A percentile compares a stretch with the other conserved stretches of the same genome.
Conservation (phyloP, 345 rosid species). For the Corymbia maculata region DNA sequence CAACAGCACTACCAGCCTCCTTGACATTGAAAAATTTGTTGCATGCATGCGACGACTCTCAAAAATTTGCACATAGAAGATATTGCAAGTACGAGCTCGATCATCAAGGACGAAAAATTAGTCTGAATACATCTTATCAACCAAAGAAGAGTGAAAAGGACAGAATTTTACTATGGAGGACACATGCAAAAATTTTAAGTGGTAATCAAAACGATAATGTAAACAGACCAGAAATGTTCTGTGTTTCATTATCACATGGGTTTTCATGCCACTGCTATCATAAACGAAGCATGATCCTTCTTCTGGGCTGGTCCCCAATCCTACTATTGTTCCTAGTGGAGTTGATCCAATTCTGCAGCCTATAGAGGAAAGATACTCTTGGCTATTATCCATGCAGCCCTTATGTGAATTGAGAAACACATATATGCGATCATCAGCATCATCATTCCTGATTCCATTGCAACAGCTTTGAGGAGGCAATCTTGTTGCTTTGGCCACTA, state of each 20-base stretch:
- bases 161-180: neutral
- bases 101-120: neutral
- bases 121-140: neutral
- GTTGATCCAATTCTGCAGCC: constrained; percentile 21
- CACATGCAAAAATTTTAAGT: neutral
- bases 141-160: neutral
- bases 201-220: neutral
- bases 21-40: neutral
- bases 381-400: constrained; percentile 3
- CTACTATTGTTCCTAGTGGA: constrained; percentile 61
- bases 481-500: constrained; percentile 74
- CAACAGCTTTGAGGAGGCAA: constrained; percentile 44
- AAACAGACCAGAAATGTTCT: constrained; percentile 81
- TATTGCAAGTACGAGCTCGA: neutral
- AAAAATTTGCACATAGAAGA: neutral
- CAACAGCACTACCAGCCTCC: neutral
- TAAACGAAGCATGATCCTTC: constrained; percentile 83
- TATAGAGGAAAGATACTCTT: constrained; percentile 4
- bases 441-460: constrained; percentile 22
- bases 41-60: neutral
- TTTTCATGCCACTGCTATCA: constrained; percentile 59
- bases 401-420: constrained; percentile 55
- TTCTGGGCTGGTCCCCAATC: constrained; percentile 66
- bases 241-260: constrained; percentile 84
- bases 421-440: constrained; percentile 54